Evolutionary conservation across 192 early-diverging fungal genomes (phyloP), one percentile per base, ranked within the genome.

Genomic region (Backusella psychrophila): DNA sequence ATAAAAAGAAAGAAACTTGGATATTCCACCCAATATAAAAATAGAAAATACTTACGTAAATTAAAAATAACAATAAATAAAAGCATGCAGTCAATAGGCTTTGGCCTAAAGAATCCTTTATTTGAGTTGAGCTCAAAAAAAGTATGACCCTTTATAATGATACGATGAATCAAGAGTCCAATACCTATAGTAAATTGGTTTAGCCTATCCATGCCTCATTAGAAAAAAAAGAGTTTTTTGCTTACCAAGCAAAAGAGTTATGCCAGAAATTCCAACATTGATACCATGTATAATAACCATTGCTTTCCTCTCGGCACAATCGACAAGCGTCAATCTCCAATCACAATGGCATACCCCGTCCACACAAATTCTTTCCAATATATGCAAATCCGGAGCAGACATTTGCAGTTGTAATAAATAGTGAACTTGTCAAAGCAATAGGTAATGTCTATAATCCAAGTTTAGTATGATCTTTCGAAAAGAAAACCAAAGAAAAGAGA

Each of bases 61-160:
- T 72, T 80, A 49, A 65, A 76, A 26, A 80, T 73, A 44, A 69
- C 69, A 3, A 80, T 59, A 31, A 80, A 63, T 15, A 76, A 36
- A 34, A 80, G 38, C 79, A 80, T 80, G 5, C 53, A 39, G n/a
- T 80, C 79, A 31, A 80, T 71, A n/a, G 79, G 79, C 19, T 73
- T 75, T 9, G 79, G 79, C 9, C 79, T 65, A 34, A 80, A 31
- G 19, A 36, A 76, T 6, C 72, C 72, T 42, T 77, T 80, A 36
- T 56, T 33, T 26, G 69, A 53, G 15, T 49, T 34, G 8, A 49
- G 19, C 17, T 80, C 79, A 53, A 76, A 80, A 35, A 80, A 12
- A 21, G 29, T 36, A 49, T 80, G 79, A 0, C 75, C 75, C 36
- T 76, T 76, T 35, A 77, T 69, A 7, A 49, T 65, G 7, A 73